Evolutionary conservation across 1,284 basidiomycete genomes (phyloP).

Genomic region (Marasmius sp.): DNA sequence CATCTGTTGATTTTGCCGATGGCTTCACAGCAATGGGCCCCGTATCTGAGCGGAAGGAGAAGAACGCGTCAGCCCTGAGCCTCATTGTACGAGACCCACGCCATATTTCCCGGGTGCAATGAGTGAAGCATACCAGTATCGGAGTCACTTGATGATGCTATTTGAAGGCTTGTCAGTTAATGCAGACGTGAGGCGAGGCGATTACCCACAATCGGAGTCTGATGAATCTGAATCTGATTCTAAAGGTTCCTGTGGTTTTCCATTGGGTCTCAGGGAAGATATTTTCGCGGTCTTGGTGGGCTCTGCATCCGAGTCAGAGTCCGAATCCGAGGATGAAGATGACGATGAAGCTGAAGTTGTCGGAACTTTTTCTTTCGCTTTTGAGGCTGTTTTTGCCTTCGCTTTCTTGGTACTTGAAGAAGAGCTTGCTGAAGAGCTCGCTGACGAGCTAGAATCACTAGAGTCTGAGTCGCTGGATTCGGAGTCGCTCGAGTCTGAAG

Average conservation of each 20-base stretch:
- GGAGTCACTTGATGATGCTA: neutral
- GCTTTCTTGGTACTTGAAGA: neutral
- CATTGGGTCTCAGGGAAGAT: too few species aligned
- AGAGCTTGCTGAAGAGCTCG: constrained; percentile 7
- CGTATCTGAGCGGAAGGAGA: neutral
- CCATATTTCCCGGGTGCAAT: too few species aligned
- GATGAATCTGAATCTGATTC: constrained; percentile 14
- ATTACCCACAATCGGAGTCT: constrained; percentile 11
- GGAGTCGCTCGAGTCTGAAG: neutral
- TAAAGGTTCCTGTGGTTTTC: neutral
- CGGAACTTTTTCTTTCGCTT: neutral
- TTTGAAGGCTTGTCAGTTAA: neutral
- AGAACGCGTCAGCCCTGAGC: neutral
- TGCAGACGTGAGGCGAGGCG: neutral
- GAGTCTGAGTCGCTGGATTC: constrained; percentile 3
- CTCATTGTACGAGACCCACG: too few species aligned
- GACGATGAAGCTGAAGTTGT: constrained; percentile 14
- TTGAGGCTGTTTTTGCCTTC: neutral
- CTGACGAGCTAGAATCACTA: neutral
- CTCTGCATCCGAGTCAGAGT: constrained; percentile 14
- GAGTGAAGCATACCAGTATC: too few species aligned
- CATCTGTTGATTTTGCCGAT: constrained; percentile 3
- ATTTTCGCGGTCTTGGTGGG: constrained; percentile 4
- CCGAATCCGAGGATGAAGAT: constrained; percentile 10
- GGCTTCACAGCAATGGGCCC: neutral